These are phyloP conservation scores for Mrakiaceae sp. DNA, from an alignment of 1,284 basidiomycete genomes.

Conservation along the genomic window DNA sequence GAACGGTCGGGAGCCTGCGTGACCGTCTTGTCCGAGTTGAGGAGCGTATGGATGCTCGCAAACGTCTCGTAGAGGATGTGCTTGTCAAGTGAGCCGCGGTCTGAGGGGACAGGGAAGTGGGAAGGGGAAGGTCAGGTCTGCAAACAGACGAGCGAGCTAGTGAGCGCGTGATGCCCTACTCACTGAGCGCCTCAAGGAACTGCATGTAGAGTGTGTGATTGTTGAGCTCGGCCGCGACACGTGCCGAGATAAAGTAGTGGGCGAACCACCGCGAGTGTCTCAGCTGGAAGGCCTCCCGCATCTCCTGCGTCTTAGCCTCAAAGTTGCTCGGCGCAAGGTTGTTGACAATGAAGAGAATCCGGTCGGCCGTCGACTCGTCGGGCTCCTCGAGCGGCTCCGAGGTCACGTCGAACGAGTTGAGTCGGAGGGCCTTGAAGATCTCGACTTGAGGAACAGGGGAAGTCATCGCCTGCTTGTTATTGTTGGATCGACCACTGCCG, in stretches of 20 bases:
- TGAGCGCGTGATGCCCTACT: no score
- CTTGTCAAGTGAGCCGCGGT: conserved; percentile 43
- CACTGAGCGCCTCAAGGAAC: conserved; percentile 65
- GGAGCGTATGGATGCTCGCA: conserved; percentile 66
- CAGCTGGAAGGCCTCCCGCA: conserved; percentile 68
- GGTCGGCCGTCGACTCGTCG: conserved; percentile 79
- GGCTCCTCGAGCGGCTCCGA: conserved; percentile 46
- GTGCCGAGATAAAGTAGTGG: conserved; percentile 90
- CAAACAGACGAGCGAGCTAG: no score
- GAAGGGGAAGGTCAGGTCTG: conserved; percentile 39
- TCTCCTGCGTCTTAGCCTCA: conserved; percentile 71
- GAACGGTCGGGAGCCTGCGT: conserved; percentile 74
- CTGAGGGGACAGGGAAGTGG: background rate
- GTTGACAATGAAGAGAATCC: conserved; percentile 95
- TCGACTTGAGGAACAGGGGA: conserved; percentile 24
- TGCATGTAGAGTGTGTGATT: conserved; percentile 92
- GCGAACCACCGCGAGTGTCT: conserved; percentile 90
- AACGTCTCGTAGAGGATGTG: conserved; percentile 89
- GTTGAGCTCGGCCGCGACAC: conserved; percentile 92
- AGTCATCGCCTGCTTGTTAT: conserved; percentile 23
- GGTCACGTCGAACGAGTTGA: conserved; percentile 36
- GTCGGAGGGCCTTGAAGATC: conserved; percentile 36
- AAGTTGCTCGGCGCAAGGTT: conserved; percentile 93
- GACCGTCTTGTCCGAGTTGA: conserved; percentile 88
- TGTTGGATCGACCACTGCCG: background rate